phyloP scores from a whole-genome alignment of 1,284 basidiomycete genomes.

The Ceratobasidium sp. region DNA sequence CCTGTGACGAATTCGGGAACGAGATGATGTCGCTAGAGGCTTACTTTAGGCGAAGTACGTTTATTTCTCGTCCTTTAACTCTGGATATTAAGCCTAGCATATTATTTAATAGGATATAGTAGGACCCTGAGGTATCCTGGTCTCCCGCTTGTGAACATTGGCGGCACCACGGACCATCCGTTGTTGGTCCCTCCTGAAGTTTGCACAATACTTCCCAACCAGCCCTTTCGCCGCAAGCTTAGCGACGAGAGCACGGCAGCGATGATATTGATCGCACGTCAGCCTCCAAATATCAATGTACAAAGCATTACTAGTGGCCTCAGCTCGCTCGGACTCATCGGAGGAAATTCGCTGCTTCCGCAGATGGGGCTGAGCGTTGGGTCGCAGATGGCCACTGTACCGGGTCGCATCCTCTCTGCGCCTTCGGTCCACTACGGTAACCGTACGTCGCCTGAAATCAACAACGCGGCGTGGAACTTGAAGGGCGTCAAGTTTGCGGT shows the following conservation, averaged over 20 bases:
- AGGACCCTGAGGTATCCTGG: conserved; percentile 64
- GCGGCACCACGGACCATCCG: conserved; percentile 64
- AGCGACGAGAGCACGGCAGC: conserved; percentile 73
- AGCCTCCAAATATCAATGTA: conserved; percentile 76
- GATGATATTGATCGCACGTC: conserved; percentile 78
- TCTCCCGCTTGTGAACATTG: conserved; percentile 73
- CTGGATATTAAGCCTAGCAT: not conserved
- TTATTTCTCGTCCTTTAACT: conserved; percentile 47
- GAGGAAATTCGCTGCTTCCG: conserved; percentile 59
- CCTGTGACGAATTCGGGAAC: conserved; percentile 64
- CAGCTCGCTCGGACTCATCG: conserved; percentile 69
- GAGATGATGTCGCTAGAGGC: conserved; percentile 68
- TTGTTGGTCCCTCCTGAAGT: conserved; percentile 74
- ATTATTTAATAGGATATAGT: conserved; percentile 66
- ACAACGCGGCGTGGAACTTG: conserved; percentile 76
- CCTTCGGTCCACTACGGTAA: conserved; percentile 71
- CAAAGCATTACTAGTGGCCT: conserved; percentile 71
- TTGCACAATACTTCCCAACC: conserved; percentile 76
- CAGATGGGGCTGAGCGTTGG: conserved; percentile 74
- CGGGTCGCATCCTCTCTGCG: conserved; percentile 73
- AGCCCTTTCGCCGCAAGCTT: conserved; percentile 76
- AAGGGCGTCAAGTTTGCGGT: conserved; percentile 70
- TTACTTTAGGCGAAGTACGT: conserved; percentile 73
- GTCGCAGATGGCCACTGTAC: conserved; percentile 77
- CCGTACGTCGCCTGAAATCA: conserved; percentile 62